Percentiles rank a stretch among this genome's conserved stretches.
Conservation (phyloP, 257 asterid genomes). For the Plantago major region DNA sequence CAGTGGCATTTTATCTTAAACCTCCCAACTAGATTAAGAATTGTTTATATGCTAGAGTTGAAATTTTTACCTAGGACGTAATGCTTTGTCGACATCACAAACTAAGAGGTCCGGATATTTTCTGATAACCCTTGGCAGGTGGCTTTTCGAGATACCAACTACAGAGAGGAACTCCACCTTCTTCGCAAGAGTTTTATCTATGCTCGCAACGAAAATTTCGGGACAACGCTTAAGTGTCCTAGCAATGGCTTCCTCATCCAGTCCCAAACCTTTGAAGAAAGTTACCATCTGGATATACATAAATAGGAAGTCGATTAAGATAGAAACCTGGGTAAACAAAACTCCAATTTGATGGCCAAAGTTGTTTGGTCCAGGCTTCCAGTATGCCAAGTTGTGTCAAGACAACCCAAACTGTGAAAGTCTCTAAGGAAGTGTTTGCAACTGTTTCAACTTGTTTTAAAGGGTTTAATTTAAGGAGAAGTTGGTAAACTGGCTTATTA, state of each 20-base stretch:
- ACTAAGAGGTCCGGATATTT: conserved; percentile 86
- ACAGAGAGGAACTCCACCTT: conserved; percentile 61
- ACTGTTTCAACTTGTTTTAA: no score
- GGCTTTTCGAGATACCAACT: conserved; percentile 55
- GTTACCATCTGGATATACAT: conserved; percentile 53
- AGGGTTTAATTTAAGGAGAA: no score
- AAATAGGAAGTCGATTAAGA: conserved; percentile 2
- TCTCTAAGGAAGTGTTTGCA: no score
- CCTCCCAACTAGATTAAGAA: neutral
- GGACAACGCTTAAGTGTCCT: conserved; percentile 77
- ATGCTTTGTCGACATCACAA: conserved; percentile 66
- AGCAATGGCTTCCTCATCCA: conserved; percentile 61
- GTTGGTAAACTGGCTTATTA: no score
- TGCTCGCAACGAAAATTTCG: conserved; percentile 67
- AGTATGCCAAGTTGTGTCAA: no score
- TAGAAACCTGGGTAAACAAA: neutral
- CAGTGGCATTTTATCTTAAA: neutral
- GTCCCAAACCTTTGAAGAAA: conserved; percentile 70
- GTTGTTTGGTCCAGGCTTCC: no score
- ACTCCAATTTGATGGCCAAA: no score
- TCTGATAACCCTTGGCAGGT: conserved; percentile 70
- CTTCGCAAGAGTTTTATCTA: conserved; percentile 61
- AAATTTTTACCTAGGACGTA: conserved; percentile 71
- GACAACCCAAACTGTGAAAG: no score
- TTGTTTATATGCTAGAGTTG: neutral